phyloP scores from a whole-genome alignment of 176 grass and related monocot genomes.

The Bolboschoenus planiculmis region DNA sequence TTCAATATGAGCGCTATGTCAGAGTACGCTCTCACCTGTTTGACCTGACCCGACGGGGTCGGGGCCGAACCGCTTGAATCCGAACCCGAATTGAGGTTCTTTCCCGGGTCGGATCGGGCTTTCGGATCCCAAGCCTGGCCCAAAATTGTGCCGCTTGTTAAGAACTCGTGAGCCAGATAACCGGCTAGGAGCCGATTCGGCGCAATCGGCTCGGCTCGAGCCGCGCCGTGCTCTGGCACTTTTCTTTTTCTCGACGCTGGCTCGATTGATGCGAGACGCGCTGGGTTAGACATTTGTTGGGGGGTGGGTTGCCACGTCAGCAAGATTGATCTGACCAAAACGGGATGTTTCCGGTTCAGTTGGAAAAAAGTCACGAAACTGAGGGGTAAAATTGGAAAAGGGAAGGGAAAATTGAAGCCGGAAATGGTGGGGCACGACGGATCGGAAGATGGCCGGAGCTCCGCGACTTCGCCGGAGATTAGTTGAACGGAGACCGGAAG shows the following conservation, averaged over 20 bases:
- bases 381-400: not conserved
- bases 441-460: not conserved
- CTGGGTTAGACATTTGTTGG: not conserved
- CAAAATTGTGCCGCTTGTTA: slow-evolving; percentile 30
- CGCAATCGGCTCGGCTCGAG: not conserved
- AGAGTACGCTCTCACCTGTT: slow-evolving; percentile 17
- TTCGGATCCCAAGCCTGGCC: slow-evolving; percentile 4
- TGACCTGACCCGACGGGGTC: not conserved
- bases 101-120: not conserved
- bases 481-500: not conserved
- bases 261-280: not conserved
- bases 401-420: not conserved
- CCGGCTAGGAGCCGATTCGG: slow-evolving; percentile 36
- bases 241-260: not conserved
- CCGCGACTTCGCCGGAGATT: not conserved
- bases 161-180: slow-evolving; percentile 55
- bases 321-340: not conserved
- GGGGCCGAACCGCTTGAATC: not conserved
- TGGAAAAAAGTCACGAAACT: not conserved
- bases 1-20: slow-evolving; percentile 34
- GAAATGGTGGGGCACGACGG: not conserved
- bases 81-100: not conserved
- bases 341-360: not conserved
- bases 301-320: not conserved
- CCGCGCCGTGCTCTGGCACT: not conserved